Percentiles rank a stretch among this genome's conserved stretches.
These are phyloP conservation scores for Calonectria multiphialidica DNA, from an alignment of 2,329 filamentous ascomycete species.

Conservation along the genomic window DNA sequence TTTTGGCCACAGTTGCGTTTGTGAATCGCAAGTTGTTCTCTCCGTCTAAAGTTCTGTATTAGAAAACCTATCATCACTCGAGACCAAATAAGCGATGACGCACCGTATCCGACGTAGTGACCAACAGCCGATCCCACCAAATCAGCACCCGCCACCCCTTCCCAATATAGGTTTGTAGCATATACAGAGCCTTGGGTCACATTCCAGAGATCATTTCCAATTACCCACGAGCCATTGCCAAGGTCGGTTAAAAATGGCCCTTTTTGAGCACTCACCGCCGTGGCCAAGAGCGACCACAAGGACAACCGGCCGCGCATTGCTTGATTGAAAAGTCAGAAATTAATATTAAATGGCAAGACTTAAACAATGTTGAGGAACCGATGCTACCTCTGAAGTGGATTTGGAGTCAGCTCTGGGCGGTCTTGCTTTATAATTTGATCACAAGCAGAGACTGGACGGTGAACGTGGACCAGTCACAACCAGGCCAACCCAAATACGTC, in stretches of 20 bases:
- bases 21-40: background rate
- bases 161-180: background rate
- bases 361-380: too few relatives aligned
- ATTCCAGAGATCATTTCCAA: background rate
- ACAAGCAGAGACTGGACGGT: background rate
- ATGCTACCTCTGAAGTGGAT: background rate
- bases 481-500: background rate
- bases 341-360: too few relatives aligned
- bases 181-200: background rate
- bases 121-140: background rate
- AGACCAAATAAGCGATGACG: background rate
- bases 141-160: background rate
- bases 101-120: background rate
- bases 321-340: too few relatives aligned
- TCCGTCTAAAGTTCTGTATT: background rate
- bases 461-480: background rate
- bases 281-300: background rate
- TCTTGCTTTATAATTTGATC: background rate
- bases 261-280: background rate
- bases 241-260: background rate
- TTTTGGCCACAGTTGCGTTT: background rate
- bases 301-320: background rate
- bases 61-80: background rate
- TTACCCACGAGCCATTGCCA: background rate
- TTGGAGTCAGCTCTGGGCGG: background rate